These are phyloP conservation scores for Verbena officinalis DNA, from an alignment of 257 asterid genomes.

Conservation along the genomic window DNA sequence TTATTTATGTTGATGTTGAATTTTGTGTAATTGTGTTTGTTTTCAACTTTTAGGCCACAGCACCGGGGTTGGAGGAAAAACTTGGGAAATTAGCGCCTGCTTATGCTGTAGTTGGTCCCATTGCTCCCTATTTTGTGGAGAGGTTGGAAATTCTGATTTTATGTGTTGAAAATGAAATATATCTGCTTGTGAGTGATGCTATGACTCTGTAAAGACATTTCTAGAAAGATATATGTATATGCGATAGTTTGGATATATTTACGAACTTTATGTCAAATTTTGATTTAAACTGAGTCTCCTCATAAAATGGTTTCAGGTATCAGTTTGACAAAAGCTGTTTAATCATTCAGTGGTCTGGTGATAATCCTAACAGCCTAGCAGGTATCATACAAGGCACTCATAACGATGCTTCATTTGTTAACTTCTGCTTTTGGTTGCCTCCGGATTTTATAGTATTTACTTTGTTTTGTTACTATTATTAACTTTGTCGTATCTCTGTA, in stretches of 20 bases:
- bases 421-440: too few relatives aligned
- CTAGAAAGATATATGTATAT: too few relatives aligned
- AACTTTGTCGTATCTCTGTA: constrained; percentile 31
- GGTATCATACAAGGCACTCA: too few relatives aligned
- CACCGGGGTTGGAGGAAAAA: constrained; percentile 82
- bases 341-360: constrained; percentile 93
- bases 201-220: too few relatives aligned
- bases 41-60: constrained; percentile 93
- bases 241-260: too few relatives aligned
- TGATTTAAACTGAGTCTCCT: constrained; percentile 23
- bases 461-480: constrained; percentile 6
- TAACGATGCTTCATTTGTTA: too few relatives aligned
- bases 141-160: constrained; percentile 34
- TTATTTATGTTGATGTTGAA: too few relatives aligned
- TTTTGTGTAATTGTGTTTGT: constrained; percentile 11
- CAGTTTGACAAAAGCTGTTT: constrained; percentile 70
- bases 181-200: too few relatives aligned
- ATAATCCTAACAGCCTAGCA: constrained; percentile 98
- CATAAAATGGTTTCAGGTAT: constrained; percentile 63
- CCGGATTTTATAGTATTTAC: too few relatives aligned
- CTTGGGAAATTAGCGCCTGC: constrained; percentile 89
- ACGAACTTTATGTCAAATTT: too few relatives aligned
- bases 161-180: too few relatives aligned
- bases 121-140: constrained; percentile 71
- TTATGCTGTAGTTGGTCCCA: constrained; percentile 72